These are phyloP conservation scores for Globisporangium orthogonon DNA, from an alignment of 352 stramenopile genomes.

Conservation along the genomic window DNA sequence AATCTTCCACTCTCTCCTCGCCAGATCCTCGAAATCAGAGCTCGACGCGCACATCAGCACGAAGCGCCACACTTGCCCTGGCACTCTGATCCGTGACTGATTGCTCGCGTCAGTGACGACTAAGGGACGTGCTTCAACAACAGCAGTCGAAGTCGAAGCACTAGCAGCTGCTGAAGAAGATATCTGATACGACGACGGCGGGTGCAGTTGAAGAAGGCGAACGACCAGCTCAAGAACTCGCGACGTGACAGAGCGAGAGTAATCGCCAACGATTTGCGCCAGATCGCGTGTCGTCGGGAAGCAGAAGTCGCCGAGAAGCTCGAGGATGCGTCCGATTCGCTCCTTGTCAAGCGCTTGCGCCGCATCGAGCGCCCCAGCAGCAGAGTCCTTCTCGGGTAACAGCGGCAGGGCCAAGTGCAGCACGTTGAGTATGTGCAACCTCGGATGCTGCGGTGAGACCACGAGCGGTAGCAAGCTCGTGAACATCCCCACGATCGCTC, in stretches of 20 bases:
- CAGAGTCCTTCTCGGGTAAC: slow-evolving; percentile 16
- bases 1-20: slow-evolving; percentile 28
- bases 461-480: slow-evolving; percentile 46
- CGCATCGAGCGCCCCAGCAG: not conserved
- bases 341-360: slow-evolving; percentile 27
- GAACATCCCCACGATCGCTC: slow-evolving; percentile 34
- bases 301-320: slow-evolving; percentile 28
- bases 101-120: not conserved
- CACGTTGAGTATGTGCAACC: slow-evolving; percentile 55
- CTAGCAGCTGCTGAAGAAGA: not conserved
- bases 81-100: slow-evolving; percentile 17
- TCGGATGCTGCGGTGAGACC: slow-evolving; percentile 31
- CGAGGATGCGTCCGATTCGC: slow-evolving; percentile 35
- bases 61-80: slow-evolving; percentile 29
- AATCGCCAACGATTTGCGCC: not conserved
- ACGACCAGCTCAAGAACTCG: slow-evolving; percentile 34
- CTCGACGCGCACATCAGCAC: slow-evolving; percentile 27
- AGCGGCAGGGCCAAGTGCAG: slow-evolving; percentile 26
- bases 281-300: slow-evolving; percentile 6
- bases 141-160: not conserved
- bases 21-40: slow-evolving; percentile 17
- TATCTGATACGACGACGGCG: slow-evolving; percentile 24
- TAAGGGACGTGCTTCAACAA: not conserved
- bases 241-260: slow-evolving; percentile 2
- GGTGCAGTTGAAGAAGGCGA: slow-evolving; percentile 25